A percentile compares a stretch with the other conserved stretches of the same genome.
Conservation (phyloP, 345 rosid genomes). For the Citrus hindsii region DNA sequence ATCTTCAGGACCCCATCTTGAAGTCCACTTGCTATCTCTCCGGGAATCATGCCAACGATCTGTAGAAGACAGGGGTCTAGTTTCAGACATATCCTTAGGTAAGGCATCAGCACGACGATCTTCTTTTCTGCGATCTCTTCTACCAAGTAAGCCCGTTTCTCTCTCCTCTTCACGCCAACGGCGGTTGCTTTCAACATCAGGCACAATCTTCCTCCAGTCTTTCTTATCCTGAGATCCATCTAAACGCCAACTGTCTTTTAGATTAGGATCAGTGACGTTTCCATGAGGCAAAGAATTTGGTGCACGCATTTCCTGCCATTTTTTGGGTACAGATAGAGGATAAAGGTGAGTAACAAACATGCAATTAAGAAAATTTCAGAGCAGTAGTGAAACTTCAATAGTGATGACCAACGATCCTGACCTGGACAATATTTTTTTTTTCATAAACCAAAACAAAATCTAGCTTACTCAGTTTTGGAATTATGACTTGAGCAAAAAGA, state of each 20-base stretch:
- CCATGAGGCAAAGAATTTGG: slow-evolving; percentile 42
- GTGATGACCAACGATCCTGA: background rate
- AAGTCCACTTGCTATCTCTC: slow-evolving; percentile 90
- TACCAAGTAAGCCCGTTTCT: slow-evolving; percentile 62
- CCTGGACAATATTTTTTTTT: background rate
- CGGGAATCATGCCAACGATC: slow-evolving; percentile 82
- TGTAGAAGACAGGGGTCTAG: slow-evolving; percentile 47
- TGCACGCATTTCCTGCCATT: slow-evolving; percentile 50
- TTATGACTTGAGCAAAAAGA: background rate
- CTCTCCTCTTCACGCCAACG: slow-evolving; percentile 93
- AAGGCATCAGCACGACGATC: slow-evolving; percentile 47
- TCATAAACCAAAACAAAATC: background rate
- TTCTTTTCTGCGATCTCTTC: slow-evolving; percentile 62
- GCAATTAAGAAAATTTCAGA: background rate
- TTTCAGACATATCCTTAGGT: slow-evolving; percentile 38
- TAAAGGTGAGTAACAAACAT: background rate
- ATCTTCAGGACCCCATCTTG: slow-evolving; percentile 99
- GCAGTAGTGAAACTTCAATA: background rate
- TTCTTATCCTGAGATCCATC: slow-evolving; percentile 68
- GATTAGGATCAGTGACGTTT: slow-evolving; percentile 41
- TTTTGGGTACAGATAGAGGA: background rate
- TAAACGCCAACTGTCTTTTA: slow-evolving; percentile 63
- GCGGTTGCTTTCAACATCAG: slow-evolving; percentile 49
- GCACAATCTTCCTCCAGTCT: slow-evolving; percentile 53
- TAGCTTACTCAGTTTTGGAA: background rate